Evolutionary conservation across 352 stramenopile species (phyloP).

Genomic region (Pythium monospermum): DNA sequence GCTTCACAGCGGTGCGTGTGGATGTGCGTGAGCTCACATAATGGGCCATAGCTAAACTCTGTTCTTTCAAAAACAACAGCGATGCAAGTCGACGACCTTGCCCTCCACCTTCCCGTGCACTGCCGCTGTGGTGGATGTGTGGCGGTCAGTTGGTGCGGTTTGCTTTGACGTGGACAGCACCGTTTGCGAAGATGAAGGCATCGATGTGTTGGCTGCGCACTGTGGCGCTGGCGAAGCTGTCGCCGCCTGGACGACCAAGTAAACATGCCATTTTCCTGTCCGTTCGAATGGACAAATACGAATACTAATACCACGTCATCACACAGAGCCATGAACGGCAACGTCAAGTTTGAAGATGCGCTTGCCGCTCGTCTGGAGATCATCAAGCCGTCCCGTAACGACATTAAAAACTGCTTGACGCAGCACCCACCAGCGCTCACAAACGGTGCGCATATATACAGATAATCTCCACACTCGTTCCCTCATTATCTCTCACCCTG

Average conservation of each 20-base stretch:
- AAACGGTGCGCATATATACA: constrained; percentile 28
- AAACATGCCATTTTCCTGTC: too few species aligned
- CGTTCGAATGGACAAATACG: too few species aligned
- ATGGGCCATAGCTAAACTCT: too few species aligned
- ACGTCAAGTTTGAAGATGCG: constrained; percentile 97
- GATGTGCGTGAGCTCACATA: too few species aligned
- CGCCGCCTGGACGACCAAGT: constrained; percentile 92
- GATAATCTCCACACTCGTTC: background rate
- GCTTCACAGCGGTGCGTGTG: too few species aligned
- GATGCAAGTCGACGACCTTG: too few species aligned
- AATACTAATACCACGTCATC: background rate
- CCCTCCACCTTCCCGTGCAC: too few species aligned
- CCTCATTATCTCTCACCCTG: constrained; percentile 9
- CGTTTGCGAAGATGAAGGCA: constrained; percentile 96
- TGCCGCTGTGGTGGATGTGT: constrained; percentile 33
- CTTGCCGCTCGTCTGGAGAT: constrained; percentile 94
- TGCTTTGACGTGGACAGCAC: constrained; percentile 97
- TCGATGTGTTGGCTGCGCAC: constrained; percentile 97
- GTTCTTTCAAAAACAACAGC: too few species aligned
- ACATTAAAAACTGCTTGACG: constrained; percentile 89
- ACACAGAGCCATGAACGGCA: constrained; percentile 95
- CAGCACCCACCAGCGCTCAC: constrained; percentile 90
- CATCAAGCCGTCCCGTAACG: constrained; percentile 89
- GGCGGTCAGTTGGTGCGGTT: constrained; percentile 66
- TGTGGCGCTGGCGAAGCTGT: constrained; percentile 93